A percentile compares a stretch with the other conserved stretches of the same genome.
phyloP scores from a whole-genome alignment of 1,139 yeast species.

The Nadsonia starkeyi-henricii region DNA sequence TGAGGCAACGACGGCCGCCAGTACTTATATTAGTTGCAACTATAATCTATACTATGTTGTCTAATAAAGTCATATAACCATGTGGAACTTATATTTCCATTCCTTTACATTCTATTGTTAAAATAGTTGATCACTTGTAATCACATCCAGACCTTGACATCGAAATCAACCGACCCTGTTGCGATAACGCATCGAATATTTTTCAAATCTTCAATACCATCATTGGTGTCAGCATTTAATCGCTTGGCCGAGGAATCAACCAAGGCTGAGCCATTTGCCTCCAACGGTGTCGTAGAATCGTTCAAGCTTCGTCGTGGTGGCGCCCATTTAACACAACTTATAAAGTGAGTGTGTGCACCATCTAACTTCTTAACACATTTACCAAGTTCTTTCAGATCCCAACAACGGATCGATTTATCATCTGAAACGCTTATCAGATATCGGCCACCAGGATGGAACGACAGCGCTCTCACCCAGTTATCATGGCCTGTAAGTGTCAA shows the following conservation, averaged over 20 bases:
- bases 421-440: slow-evolving; percentile 64
- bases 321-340: slow-evolving; percentile 55
- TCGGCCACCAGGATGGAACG: slow-evolving; percentile 64
- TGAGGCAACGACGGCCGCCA: too few species aligned
- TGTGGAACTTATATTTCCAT: too few species aligned
- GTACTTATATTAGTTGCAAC: too few species aligned
- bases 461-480: slow-evolving; percentile 70
- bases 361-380: slow-evolving; percentile 38
- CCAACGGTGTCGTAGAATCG: background rate
- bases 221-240: slow-evolving; percentile 7
- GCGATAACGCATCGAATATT: slow-evolving; percentile 33
- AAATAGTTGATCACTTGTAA: too few species aligned
- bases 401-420: slow-evolving; percentile 59
- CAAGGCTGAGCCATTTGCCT: slow-evolving; percentile 9
- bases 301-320: slow-evolving; percentile 9
- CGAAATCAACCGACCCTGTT: slow-evolving; percentile 74
- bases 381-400: slow-evolving; percentile 57
- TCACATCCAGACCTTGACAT: slow-evolving; percentile 63
- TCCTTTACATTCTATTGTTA: too few species aligned
- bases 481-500: slow-evolving; percentile 55
- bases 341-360: slow-evolving; percentile 59
- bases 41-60: too few species aligned
- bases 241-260: too few species aligned
- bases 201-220: slow-evolving; percentile 6
- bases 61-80: too few species aligned